Base-by-base conservation (phyloP, 768 basidiomycete genomes). In the Omphalotus guepiniiformis region DNA sequence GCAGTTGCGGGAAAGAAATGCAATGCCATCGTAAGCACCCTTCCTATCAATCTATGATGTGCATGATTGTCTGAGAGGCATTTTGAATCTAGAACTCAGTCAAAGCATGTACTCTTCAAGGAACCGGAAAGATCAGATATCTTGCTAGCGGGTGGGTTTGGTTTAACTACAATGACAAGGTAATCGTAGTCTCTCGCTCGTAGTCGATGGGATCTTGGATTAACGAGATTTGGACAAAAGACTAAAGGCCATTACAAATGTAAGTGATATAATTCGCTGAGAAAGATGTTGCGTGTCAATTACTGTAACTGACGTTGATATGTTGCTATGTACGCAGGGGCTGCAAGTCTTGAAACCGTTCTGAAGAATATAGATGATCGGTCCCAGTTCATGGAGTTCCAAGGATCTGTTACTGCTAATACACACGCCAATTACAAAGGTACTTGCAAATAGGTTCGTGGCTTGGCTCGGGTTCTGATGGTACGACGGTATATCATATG, bases 181-280 rank as follows among this genome's bases (percentile, higher is more conserved):
- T n/a, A n/a, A n/a, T n/a, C n/a, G 23, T 25, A 26, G 12, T 12
- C 25, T 27, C 16, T 43, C 39, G 16, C 26, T 19, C 15, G 7
- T 6, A 2, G 9, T 12, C 29, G 9, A 8, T 18, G 8, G 25
- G 11, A 32, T 2, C 34, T 35, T 6, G 18, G 18, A 16, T 45
- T 29, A 34, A 16, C 48, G 15, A 8, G 9, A 2, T 15, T 67
- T 67, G 1, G 18, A 27, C 19, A 39, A 23, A 23, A 47, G 29
- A 45, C 49, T 15, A 27, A 41, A 23, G 9, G 69, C 66, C 26
- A 69, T 63, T 1, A 62, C 58, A 23, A 61, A 65, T 29, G 32
- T 69, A 12, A 55, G 51, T 0, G 45, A n/a, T n/a, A n/a, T n/a
- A n/a, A n/a, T n/a, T n/a, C n/a, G n/a, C n/a, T n/a, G n/a, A n/a